Evolutionary conservation across 805 yeast genomes (phyloP), one percentile per base, ranked within the genome.

Genomic region (Myxozyma monticola): DNA sequence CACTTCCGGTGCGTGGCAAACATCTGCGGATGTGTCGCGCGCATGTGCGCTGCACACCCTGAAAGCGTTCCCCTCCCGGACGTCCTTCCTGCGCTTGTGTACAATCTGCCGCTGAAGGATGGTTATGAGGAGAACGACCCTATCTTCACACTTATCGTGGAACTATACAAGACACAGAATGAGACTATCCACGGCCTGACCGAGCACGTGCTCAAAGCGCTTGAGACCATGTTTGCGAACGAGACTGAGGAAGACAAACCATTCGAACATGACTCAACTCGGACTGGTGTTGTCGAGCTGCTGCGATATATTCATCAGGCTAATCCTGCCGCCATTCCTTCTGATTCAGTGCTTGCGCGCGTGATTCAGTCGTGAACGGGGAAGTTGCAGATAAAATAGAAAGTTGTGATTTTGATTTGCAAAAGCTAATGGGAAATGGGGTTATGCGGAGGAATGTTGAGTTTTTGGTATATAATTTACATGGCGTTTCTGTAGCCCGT

Each of bases 11-110:
- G 62, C 42, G 61, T 73, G 18, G 96, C 98, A 53, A 93, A 93
- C 69, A 96, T 96, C 3, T 85, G 93, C 69, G 99, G 99, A 37
- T 93, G 98, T 78, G 96, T 90, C 50, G 90, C 96, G 15, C 82
- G 99, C 71, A 77, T 93, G 86, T 79, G 86, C 12, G 73, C 87
- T 68, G 83, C 84, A 66, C 78, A 85, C 67, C 81, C 80, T 62
- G 71, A 70, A 33, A 77, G 84, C 31, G 81, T 90, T 60, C 97
- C 97, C 53, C 70, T 88, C 59, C 81, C 77, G 52, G 89, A 81
- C 48, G 79, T 91, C 37, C 73, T 85, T 20, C 95, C 96, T 42
- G 78, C 76, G 21, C 75, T 93, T 63, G 72, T 90, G 55, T 71
- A 76, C 43, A 91, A 85, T 63, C 77, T 93, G 65, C 99, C 99